Evolutionary conservation across 73 alveolate genomes (phyloP).

Genomic region (Stentor roeselii): DNA sequence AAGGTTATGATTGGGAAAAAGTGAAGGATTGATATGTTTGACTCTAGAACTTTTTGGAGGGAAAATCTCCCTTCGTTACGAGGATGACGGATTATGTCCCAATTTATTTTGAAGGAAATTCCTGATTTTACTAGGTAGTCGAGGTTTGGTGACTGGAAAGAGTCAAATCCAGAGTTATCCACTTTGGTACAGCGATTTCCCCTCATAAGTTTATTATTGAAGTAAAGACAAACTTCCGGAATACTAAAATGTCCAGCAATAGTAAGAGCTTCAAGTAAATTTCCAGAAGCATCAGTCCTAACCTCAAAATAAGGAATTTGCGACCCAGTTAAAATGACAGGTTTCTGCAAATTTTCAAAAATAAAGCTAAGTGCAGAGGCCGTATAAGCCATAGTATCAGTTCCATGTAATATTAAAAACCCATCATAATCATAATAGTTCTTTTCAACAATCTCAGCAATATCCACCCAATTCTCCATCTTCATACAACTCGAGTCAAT

Average conservation of each 20-base stretch:
- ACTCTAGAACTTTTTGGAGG: conserved; percentile 48
- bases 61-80: conserved; percentile 44
- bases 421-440: conserved; percentile 84
- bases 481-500: conserved; percentile 87
- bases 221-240: conserved; percentile 79
- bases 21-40: conserved; percentile 54
- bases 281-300: conserved; percentile 76
- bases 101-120: conserved; percentile 45
- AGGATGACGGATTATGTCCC: conserved; percentile 52
- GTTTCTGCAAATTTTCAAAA: conserved; percentile 83
- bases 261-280: conserved; percentile 67
- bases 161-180: conserved; percentile 54
- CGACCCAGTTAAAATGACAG: conserved; percentile 87
- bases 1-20: conserved; percentile 63
- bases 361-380: conserved; percentile 96
- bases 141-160: conserved; percentile 76
- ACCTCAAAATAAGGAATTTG: conserved; percentile 73
- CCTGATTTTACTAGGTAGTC: conserved; percentile 63
- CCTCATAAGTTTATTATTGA: conserved; percentile 61
- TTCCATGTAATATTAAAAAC: conserved; percentile 88
- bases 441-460: conserved; percentile 71
- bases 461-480: conserved; percentile 76
- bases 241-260: conserved; percentile 79
- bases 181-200: conserved; percentile 75
- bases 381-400: conserved; percentile 99